These are phyloP conservation scores for Aphanomyces euteiches DNA, from an alignment of 352 stramenopile genomes.

Conservation along the genomic window DNA sequence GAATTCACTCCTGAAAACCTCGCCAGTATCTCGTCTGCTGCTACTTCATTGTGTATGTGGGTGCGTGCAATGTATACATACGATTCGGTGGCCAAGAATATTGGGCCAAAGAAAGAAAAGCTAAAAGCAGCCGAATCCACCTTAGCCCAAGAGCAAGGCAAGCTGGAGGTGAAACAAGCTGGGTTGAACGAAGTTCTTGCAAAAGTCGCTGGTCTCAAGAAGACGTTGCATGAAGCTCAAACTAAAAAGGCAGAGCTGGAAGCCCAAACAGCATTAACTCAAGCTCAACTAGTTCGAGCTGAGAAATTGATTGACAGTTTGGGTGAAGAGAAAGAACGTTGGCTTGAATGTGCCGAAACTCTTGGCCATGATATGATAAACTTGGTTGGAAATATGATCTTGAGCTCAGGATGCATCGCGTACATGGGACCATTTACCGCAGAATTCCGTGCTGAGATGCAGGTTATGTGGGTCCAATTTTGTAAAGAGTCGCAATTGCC, in stretches of 20 bases:
- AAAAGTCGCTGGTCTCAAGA: conserved; percentile 86
- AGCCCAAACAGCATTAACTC: conserved; percentile 77
- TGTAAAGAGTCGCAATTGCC: conserved; percentile 79
- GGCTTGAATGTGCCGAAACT: conserved; percentile 76
- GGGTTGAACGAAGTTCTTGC: conserved; percentile 72
- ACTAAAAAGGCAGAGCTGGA: conserved; percentile 92
- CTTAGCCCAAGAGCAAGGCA: conserved; percentile 78
- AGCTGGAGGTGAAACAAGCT: conserved; percentile 85
- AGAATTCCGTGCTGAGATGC: conserved; percentile 78
- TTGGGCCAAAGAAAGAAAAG: conserved; percentile 91
- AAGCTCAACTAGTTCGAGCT: conserved; percentile 86
- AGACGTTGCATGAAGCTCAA: conserved; percentile 80
- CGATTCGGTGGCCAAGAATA: conserved; percentile 90
- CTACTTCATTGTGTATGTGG: conserved; percentile 93
- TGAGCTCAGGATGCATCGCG: conserved; percentile 89
- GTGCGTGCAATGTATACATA: conserved; percentile 92
- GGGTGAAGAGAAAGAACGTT: conserved; percentile 86
- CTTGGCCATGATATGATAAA: conserved; percentile 84
- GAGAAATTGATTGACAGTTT: conserved; percentile 88
- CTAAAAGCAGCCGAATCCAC: conserved; percentile 84
- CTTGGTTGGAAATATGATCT: conserved; percentile 90
- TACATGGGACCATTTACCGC: conserved; percentile 90
- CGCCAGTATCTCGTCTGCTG: conserved; percentile 84
- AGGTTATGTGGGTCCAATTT: conserved; percentile 76
- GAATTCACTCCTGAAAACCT: conserved; percentile 91